A percentile compares a stretch with the other conserved stretches of the same genome.
Evolutionary conservation across 345 rosid species (phyloP).

Genomic region (Erucastrum elatum): DNA sequence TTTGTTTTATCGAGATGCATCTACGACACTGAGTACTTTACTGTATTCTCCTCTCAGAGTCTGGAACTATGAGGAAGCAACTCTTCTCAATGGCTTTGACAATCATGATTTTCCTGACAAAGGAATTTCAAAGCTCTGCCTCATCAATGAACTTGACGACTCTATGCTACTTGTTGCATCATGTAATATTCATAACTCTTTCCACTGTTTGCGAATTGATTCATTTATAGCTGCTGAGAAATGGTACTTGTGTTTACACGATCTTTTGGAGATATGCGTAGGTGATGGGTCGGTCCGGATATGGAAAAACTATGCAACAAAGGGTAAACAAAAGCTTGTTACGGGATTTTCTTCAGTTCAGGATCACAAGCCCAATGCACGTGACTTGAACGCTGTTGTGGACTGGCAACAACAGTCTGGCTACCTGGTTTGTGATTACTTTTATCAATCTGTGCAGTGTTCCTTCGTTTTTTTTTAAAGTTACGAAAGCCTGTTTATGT

Average conservation of each 20-base stretch:
- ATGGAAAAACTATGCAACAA: slow-evolving; percentile 83
- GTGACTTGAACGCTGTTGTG: slow-evolving; percentile 82
- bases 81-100: slow-evolving; percentile 76
- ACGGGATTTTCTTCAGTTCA: slow-evolving; percentile 94
- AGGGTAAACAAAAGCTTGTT: slow-evolving; percentile 85
- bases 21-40: slow-evolving; percentile 29
- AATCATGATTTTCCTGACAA: slow-evolving; percentile 86
- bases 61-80: slow-evolving; percentile 71
- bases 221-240: slow-evolving; percentile 13
- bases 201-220: slow-evolving; percentile 23
- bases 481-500: background rate
- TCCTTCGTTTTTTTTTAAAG: background rate
- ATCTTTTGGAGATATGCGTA: slow-evolving; percentile 34
- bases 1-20: slow-evolving; percentile 11
- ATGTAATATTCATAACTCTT: slow-evolving; percentile 47
- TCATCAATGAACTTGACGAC: slow-evolving; percentile 94
- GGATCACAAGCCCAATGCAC: slow-evolving; percentile 82
- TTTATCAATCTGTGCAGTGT: background rate
- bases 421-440: slow-evolving; percentile 63
- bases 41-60: slow-evolving; percentile 55
- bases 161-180: slow-evolving; percentile 94
- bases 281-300: slow-evolving; percentile 94
- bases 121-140: slow-evolving; percentile 94
- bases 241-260: slow-evolving; percentile 25
- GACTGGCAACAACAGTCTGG: slow-evolving; percentile 99